Conservation (phyloP, 192 early-diverging fungal genomes). For the Backusella tarrabulga region DNA sequence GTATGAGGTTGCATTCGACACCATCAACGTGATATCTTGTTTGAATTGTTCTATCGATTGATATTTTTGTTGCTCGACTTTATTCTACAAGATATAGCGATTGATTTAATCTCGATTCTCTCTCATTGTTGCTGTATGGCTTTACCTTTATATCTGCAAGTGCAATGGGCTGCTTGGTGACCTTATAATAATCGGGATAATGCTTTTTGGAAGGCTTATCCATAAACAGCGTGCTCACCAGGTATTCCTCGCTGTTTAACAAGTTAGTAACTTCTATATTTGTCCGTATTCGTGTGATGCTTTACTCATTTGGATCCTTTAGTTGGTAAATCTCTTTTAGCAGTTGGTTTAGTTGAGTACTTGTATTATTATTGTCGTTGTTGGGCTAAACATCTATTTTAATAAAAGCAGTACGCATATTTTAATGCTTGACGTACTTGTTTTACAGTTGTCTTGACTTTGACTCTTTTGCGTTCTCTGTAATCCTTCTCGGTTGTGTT, state of each 20-base stretch:
- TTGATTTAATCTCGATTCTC: too few relatives aligned
- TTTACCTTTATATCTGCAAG: conserved; percentile 49
- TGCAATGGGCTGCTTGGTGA: conserved; percentile 60
- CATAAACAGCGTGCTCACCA: conserved; percentile 34
- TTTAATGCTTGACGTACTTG: background rate
- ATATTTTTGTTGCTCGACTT: conserved; percentile 31
- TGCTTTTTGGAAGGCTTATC: conserved; percentile 38
- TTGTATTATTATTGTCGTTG: background rate
- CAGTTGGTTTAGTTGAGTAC: background rate
- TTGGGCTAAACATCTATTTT: background rate
- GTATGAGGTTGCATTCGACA: conserved; percentile 49
- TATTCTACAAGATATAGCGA: background rate
- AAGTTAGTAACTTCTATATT: background rate
- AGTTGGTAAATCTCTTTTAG: conserved; percentile 14
- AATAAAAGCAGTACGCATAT: background rate
- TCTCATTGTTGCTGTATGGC: too few relatives aligned
- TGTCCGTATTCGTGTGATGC: background rate
- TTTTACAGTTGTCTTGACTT: background rate
- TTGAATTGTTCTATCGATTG: conserved; percentile 29
- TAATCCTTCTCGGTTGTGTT: conserved; percentile 18
- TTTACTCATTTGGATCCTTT: conserved; percentile 29
- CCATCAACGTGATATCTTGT: conserved; percentile 45
- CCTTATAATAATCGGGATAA: conserved; percentile 47
- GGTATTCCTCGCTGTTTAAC: conserved; percentile 24
- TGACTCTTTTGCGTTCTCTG: conserved; percentile 23